phyloP scores from a whole-genome alignment of 2,329 filamentous ascomycete genomes.

The Penicillium palitans region DNA sequence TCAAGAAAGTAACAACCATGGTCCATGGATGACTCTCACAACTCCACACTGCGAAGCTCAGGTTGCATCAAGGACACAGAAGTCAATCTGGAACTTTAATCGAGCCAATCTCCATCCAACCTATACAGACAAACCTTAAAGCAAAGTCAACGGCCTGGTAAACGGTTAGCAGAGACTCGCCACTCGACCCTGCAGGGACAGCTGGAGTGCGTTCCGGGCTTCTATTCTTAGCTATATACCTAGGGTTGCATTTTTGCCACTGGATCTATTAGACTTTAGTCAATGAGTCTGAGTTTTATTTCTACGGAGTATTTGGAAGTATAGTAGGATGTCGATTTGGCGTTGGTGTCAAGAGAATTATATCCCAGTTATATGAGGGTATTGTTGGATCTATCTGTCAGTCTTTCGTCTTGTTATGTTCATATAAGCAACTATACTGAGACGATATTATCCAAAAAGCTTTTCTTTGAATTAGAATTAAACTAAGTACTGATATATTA shows the following conservation, averaged over 20 bases:
- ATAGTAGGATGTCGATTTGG: not conserved
- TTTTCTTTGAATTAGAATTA: constrained; percentile 18
- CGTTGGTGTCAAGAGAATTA: not conserved
- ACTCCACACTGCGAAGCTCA: not conserved
- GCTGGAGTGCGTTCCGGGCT: not conserved
- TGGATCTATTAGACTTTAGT: not conserved
- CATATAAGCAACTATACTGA: not conserved
- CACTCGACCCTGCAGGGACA: not conserved
- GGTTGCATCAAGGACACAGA: not conserved
- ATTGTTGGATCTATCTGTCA: not conserved
- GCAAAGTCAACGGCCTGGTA: no score
- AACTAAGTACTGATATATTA: constrained; percentile 18
- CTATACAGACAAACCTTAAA: not conserved
- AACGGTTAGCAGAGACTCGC: not conserved
- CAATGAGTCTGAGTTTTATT: not conserved
- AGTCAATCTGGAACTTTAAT: not conserved
- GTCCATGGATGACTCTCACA: not conserved
- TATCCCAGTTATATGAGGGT: not conserved
- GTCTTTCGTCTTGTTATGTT: not conserved
- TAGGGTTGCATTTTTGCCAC: not conserved
- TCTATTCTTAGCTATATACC: constrained; percentile 1
- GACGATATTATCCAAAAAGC: not conserved
- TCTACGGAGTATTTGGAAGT: not conserved
- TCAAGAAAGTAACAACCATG: not conserved
- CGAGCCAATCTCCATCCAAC: not conserved